Evolutionary conservation across 176 grass and related monocot genomes (phyloP), one percentile per base, ranked within the genome.

Genomic region (Triticum timopheevii): DNA sequence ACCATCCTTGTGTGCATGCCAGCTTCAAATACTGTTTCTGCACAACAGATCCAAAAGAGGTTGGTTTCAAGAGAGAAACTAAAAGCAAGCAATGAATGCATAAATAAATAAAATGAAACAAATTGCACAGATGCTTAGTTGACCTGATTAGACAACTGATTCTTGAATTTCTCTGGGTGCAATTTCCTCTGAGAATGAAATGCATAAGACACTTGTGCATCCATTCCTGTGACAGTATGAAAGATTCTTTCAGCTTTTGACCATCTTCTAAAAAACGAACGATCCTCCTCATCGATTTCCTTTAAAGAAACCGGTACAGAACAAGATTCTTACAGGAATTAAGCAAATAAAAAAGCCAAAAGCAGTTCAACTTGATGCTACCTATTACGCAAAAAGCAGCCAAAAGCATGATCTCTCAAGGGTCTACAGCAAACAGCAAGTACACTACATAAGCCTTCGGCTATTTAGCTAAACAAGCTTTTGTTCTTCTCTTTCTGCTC

Each of bases 1-100:
- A 99, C 97, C 94, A 99, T 87, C 94, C 94, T 92, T 99, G 97
- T 0, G 88, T 94, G 76, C 94, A 99, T 81, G 94, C 97, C 62
- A 96, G 68, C 90, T 99, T 96, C 56, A 99, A 66, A 77, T 99
- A 99, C 84, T 70, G 85, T 93, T 88, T 96, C 97, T 99, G 94
- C 61, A 89, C 62, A 78, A 98, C n/a, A 92, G 70, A 82, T 73
- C 2, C 81, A 61, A 79, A 78, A 76, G 35, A 24, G 20, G 65
- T 87, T 69, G 39, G 50, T 82, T 58, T 86, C 61, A 54, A 25
- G 10, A 50, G 59, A 90, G 40, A 33, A 25, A 56, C 66, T 9
- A 61, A 59, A 61, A 42, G 34, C 52, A 84, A 71, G 39, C 6
- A 63, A 31, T 11, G 40, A 61, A 44, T 12, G 77, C 23, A 73